Base-by-base conservation (phyloP, 163 green algal genomes). In the Scenedesmus sp. region DNA sequence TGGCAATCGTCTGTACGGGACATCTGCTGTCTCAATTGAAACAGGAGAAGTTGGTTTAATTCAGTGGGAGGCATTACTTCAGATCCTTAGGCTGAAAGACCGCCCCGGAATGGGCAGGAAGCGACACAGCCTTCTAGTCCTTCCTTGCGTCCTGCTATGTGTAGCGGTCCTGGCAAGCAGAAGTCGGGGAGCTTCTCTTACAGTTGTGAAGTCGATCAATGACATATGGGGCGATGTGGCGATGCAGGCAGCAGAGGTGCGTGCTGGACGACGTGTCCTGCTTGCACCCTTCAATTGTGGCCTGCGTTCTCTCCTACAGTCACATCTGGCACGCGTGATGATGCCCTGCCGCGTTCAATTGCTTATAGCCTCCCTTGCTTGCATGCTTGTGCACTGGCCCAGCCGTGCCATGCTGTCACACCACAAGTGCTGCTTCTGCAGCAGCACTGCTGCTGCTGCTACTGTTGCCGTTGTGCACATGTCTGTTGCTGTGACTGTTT, bases 201-300 rank as follows among this genome's bases (percentile, higher is more conserved):
- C 87, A 13, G 74, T 91, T 46, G 87, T 91, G 1, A 86, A 64
- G 16, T 87, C 76, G 54, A 91, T 91, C 18, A 86, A 86, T 55
- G 87, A 91, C 55, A 91, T 91, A 20, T 91, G 77, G 60, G 54
- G 55, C 13, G 74, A 88, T 76, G 88, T 92, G 8, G 88, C 88
- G 2, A 57, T 92, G 79, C 88, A 92, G 59, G 88, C 88, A 67
- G 88, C 88, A 70, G 88, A 92, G 88, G 88, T 92, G 57, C 18
- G 64, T 56, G 66, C 6, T 67, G 82, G 13, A 59, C 82, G 7
- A n/a, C 54, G 81, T 86, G 54, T 62, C 46, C n/a, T 85, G 77
- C 77, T n/a, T 56, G 54, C 9, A 9, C 59, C 34, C 34, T 46
- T 46, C 8, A 64, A 18, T 83, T 52, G 1, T 9, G 10, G 79